Evolutionary conservation across 352 stramenopile species (phyloP).

Genomic region (Phytophthora parvispora): DNA sequence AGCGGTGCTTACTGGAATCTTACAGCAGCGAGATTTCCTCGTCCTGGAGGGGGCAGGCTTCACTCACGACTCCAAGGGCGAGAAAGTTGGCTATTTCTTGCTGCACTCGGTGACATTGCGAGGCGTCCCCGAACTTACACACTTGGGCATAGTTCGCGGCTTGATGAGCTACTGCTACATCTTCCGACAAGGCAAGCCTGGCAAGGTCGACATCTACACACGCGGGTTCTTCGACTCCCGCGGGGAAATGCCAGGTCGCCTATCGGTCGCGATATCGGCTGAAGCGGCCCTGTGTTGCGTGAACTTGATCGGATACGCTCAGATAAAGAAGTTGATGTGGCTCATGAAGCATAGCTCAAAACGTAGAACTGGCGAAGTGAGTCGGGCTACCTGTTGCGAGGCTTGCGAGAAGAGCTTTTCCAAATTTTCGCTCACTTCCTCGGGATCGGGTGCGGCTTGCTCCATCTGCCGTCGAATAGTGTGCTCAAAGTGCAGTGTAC

Average conservation of each 20-base stretch:
- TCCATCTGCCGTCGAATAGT: conserved; percentile 56
- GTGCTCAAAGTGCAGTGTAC: conserved; percentile 59
- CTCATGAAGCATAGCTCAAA: conserved; percentile 3
- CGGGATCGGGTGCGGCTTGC: conserved; percentile 35
- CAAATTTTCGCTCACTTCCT: conserved; percentile 23
- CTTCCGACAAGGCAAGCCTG: conserved; percentile 28
- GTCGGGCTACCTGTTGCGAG: conserved; percentile 34
- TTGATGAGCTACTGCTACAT: conserved; percentile 60
- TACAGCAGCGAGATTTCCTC: conserved; percentile 57
- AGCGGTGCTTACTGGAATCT: conserved; percentile 43
- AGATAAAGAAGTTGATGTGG: conserved; percentile 31
- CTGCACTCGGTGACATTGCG: conserved; percentile 59
- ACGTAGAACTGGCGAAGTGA: background rate
- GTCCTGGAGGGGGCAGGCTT: conserved; percentile 56
- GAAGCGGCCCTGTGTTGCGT: conserved; percentile 49
- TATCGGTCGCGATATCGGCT: conserved; percentile 50
- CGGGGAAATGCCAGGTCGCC: conserved; percentile 50
- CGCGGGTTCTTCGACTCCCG: conserved; percentile 57
- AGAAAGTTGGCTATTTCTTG: conserved; percentile 53
- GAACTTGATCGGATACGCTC: conserved; percentile 55
- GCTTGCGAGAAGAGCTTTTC: conserved; percentile 29
- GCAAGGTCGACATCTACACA: conserved; percentile 49
- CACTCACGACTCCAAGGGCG: conserved; percentile 42
- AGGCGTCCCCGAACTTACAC: conserved; percentile 36
- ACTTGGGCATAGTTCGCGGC: conserved; percentile 48